Evolutionary conservation across 345 rosid species (phyloP).

Genomic region (Salix dunnii): DNA sequence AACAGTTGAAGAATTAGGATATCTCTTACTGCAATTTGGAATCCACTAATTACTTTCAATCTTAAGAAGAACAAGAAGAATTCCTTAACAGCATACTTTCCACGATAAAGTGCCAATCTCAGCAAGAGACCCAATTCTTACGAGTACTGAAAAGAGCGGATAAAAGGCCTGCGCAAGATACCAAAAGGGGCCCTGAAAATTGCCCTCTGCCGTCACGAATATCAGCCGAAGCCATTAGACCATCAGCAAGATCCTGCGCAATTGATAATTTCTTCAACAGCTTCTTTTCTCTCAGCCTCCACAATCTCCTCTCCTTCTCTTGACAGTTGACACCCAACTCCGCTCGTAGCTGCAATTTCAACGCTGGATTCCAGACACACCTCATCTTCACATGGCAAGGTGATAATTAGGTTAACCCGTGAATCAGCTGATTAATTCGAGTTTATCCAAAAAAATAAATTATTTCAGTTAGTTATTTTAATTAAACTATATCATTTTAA

Average conservation of each 20-base stretch:
- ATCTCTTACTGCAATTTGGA: neutral
- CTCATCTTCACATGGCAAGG: conserved; percentile 32
- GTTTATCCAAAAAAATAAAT: no score
- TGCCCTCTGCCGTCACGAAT: conserved; percentile 60
- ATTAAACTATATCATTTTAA: no score
- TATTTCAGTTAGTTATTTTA: no score
- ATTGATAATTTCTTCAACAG: conserved; percentile 68
- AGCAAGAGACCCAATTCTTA: conserved; percentile 88
- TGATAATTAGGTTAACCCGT: no score
- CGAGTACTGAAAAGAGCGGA: conserved; percentile 86
- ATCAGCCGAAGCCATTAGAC: conserved; percentile 75
- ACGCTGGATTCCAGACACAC: conserved; percentile 45
- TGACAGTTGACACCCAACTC: conserved; percentile 27
- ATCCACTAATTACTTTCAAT: neutral
- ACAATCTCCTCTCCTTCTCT: conserved; percentile 51
- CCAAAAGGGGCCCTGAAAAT: conserved; percentile 48
- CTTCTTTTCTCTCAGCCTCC: conserved; percentile 63
- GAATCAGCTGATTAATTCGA: no score
- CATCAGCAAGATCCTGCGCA: conserved; percentile 83
- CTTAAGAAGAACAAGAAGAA: neutral
- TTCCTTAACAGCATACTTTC: conserved; percentile 14
- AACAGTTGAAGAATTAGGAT: neutral
- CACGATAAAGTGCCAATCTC: conserved; percentile 18
- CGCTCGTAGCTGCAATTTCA: conserved; percentile 52
- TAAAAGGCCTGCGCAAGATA: conserved; percentile 70